Conservation (phyloP, 345 rosid genomes). For the Aurinia saxatilis region DNA sequence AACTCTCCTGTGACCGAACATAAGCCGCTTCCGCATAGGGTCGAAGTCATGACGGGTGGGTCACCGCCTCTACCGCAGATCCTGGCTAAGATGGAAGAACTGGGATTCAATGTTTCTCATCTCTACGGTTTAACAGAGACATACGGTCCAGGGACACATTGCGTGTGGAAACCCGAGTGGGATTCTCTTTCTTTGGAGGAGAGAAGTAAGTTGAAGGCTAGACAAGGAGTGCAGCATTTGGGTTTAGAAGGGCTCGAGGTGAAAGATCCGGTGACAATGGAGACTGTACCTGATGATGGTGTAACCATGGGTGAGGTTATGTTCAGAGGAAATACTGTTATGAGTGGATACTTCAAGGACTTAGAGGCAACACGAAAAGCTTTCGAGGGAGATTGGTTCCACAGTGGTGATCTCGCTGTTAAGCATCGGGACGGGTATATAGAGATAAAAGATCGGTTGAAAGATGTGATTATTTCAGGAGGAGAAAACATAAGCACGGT, state of each 20-base stretch:
- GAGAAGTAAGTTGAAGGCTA: constrained; percentile 42
- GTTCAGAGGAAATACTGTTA: constrained; percentile 70
- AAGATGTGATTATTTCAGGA: constrained; percentile 71
- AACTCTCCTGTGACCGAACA: constrained; percentile 36
- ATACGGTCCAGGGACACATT: constrained; percentile 64
- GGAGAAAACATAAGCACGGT: constrained; percentile 76
- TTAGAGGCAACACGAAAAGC: constrained; percentile 50
- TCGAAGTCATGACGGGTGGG: constrained; percentile 57
- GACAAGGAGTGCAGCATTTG: constrained; percentile 75
- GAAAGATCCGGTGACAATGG: constrained; percentile 45
- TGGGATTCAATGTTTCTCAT: constrained; percentile 62
- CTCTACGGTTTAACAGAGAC: constrained; percentile 76
- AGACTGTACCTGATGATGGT: constrained; percentile 53
- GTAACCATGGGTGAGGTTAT: constrained; percentile 59
- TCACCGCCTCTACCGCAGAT: constrained; percentile 60
- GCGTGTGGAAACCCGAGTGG: constrained; percentile 72
- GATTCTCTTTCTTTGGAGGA: constrained; percentile 39
- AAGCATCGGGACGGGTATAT: constrained; percentile 64
- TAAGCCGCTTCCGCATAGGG: constrained; percentile 41
- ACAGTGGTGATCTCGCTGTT: constrained; percentile 71
- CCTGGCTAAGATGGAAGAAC: constrained; percentile 49
- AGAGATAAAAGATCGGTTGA: constrained; percentile 64
- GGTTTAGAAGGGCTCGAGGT: constrained; percentile 64
- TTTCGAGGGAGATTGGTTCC: constrained; percentile 68
- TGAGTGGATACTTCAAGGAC: constrained; percentile 71